These are phyloP conservation scores for Akanthomyces dipterigenus DNA, from an alignment of 2,329 filamentous ascomycete genomes.

Conservation along the genomic window DNA sequence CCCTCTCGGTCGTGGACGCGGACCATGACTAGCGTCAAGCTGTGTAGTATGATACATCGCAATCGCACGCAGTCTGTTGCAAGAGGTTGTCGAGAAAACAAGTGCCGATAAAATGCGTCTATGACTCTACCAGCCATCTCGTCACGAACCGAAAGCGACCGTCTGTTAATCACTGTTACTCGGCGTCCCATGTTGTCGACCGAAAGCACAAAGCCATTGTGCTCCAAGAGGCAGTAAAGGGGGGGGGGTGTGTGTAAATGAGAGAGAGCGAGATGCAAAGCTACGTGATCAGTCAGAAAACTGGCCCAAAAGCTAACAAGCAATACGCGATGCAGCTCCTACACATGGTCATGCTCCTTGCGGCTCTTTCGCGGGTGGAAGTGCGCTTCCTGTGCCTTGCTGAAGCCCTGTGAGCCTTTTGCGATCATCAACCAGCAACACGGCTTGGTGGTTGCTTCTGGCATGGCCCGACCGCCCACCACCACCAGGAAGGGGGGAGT, in stretches of 20 bases:
- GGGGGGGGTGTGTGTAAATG: not conserved
- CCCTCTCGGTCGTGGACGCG: not conserved
- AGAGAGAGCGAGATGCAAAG: not conserved
- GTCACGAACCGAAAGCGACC: not conserved
- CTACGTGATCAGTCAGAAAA: not conserved
- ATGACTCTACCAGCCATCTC: not conserved
- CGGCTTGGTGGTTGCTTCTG: not conserved
- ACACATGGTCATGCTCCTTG: not conserved
- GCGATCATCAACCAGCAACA: not conserved
- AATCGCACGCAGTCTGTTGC: not conserved
- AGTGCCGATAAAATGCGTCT: not conserved
- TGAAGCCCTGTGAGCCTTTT: not conserved
- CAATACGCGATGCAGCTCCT: not conserved
- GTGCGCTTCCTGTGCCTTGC: not conserved
- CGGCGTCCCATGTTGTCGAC: not conserved
- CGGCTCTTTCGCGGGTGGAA: not conserved
- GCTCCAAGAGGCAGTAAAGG: not conserved
- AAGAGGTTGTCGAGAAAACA: not conserved
- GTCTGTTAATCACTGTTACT: not conserved
- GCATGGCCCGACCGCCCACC: not conserved
- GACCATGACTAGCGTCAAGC: not conserved
- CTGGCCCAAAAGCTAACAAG: not conserved
- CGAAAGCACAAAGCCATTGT: not conserved
- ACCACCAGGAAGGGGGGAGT: too few relatives aligned
- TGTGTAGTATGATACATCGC: not conserved